phyloP scores from a whole-genome alignment of 169 alveolate species.

The Plasmodium chabaudi region DNA sequence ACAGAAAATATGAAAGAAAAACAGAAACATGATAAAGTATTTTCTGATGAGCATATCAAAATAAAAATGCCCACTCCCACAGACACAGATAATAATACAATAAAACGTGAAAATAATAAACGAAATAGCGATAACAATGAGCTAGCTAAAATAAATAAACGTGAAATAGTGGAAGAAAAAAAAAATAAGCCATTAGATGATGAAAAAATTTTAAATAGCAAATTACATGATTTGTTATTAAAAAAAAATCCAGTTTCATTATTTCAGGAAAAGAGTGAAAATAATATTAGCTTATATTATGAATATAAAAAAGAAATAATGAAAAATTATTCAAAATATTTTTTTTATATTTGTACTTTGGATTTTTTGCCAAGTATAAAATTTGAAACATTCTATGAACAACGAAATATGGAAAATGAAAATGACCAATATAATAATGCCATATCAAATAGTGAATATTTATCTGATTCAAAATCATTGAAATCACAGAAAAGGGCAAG shows the following conservation, averaged over 20 bases:
- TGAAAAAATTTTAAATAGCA: background rate
- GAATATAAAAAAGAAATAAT: background rate
- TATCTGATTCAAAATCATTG: slow-evolving; percentile 6
- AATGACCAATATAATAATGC: background rate
- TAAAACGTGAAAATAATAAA: background rate
- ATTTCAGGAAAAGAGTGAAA: slow-evolving; percentile 8
- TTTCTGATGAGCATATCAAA: background rate
- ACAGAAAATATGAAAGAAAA: background rate
- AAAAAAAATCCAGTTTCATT: slow-evolving; percentile 1
- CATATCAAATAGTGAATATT: slow-evolving; percentile 9
- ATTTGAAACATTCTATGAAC: slow-evolving; percentile 60
- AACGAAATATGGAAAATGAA: background rate
- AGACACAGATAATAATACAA: background rate
- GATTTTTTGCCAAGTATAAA: slow-evolving; percentile 54
- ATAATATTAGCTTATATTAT: background rate
- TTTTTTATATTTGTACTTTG: slow-evolving; percentile 68
- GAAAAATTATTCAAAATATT: slow-evolving; percentile 20
- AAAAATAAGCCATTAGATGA: background rate
- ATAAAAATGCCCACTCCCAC: too few species aligned
- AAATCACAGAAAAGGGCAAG: background rate
- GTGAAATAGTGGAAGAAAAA: background rate
- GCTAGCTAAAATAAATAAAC: background rate
- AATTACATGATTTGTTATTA: background rate
- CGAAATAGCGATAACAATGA: background rate
- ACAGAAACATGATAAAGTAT: background rate